phyloP scores from a whole-genome alignment of 2,329 filamentous ascomycete species.

The Alternaria alternata region DNA sequence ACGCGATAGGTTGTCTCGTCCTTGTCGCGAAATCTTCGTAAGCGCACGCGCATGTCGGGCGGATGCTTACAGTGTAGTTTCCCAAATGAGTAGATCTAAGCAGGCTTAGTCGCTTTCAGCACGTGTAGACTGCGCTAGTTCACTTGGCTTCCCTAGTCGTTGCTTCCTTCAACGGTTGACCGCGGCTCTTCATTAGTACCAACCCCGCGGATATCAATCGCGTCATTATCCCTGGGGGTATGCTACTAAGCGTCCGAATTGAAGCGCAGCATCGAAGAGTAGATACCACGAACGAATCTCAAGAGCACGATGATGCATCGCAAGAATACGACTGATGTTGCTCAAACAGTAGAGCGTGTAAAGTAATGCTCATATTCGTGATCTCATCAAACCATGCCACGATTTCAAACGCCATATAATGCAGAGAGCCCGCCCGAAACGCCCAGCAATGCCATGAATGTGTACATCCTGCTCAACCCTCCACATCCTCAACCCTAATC shows the following conservation, averaged over 20 bases:
- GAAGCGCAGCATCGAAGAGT: not conserved
- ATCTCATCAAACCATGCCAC: not conserved
- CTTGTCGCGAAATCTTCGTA: not conserved
- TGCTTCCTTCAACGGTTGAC: not conserved
- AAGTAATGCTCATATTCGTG: not conserved
- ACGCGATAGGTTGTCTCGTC: not conserved
- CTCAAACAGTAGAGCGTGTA: not conserved
- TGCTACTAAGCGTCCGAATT: not conserved
- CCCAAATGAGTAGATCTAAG: not conserved
- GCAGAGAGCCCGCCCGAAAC: not conserved
- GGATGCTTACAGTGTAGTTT: not conserved
- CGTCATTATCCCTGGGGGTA: no score
- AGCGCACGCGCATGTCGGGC: not conserved
- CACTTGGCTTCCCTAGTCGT: not conserved
- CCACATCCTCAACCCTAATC: constrained; percentile 47
- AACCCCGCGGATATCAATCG: not conserved
- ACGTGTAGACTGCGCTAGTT: not conserved
- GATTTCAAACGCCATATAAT: not conserved
- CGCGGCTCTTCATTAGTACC: not conserved
- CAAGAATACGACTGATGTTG: not conserved
- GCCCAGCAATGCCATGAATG: not conserved
- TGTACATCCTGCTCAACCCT: constrained; percentile 11
- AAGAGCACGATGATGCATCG: not conserved
- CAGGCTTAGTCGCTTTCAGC: not conserved
- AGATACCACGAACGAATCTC: not conserved